A percentile compares a stretch with the other conserved stretches of the same genome.
phyloP scores from a whole-genome alignment of 257 asterid species.

The Primulina huaijiensis region DNA sequence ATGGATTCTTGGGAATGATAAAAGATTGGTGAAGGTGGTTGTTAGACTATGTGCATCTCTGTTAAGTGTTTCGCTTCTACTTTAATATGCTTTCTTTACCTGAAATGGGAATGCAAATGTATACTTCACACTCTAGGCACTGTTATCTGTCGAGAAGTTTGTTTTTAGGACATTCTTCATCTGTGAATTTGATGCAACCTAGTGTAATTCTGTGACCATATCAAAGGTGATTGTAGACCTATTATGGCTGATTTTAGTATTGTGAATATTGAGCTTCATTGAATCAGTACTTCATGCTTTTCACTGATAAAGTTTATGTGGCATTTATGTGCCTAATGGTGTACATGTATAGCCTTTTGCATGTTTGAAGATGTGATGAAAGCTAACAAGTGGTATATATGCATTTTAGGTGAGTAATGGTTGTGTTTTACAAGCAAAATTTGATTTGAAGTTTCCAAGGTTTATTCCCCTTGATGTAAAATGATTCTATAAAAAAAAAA shows the following conservation, averaged over 20 bases:
- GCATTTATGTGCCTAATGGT: background rate
- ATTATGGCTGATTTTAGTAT: background rate
- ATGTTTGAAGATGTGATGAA: background rate
- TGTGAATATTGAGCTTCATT: background rate
- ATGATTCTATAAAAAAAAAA: background rate
- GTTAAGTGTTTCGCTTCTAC: slow-evolving; percentile 22
- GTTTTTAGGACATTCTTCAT: background rate
- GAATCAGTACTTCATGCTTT: background rate
- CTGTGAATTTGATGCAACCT: background rate
- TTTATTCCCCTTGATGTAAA: background rate
- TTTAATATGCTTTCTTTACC: slow-evolving; percentile 13
- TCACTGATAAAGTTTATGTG: background rate
- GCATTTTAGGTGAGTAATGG: too few species aligned
- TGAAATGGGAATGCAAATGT: background rate
- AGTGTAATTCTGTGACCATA: background rate
- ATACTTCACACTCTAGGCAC: background rate
- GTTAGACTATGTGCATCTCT: slow-evolving; percentile 1
- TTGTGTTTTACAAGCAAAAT: too few species aligned
- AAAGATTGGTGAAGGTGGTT: slow-evolving; percentile 5
- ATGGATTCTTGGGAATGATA: slow-evolving; percentile 1
- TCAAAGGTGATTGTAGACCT: slow-evolving; percentile 10
- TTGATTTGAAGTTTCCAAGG: background rate
- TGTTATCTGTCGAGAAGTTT: background rate
- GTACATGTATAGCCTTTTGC: background rate
- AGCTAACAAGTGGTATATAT: too few species aligned